Evolutionary conservation across 805 yeast genomes (phyloP), one percentile per base, ranked within the genome.

Genomic region (Saturnispora diversa): DNA sequence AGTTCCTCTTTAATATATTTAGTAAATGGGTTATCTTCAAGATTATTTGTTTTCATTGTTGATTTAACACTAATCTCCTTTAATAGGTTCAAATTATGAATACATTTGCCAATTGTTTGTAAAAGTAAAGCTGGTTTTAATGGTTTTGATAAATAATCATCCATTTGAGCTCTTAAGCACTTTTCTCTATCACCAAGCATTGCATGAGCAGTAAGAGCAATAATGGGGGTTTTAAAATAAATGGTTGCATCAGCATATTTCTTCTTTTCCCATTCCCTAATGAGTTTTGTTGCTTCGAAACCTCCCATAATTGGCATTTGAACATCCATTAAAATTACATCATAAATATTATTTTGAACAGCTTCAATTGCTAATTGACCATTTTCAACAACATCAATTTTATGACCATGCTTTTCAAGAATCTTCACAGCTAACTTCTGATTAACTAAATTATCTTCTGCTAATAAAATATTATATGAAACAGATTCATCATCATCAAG

Each of bases 281-380:
- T 85, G 59, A 77, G 76, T 35, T 80, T 84, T 1, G 95, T 84
- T 2, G 95, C 94, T 55, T 85, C 95, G 58, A 85, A 85, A 0
- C 95, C 95, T 22, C 95, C 94, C 92, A 85, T 86, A 12, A 84
- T 84, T 7, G 95, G 95, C 95, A 85, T 85, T 59, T 85, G 95
- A 33, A 85, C 94, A 64, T 85, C 95, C 95, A 85, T 85, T 50
- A 85, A 70, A 15, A 85, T 82, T 35, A 83, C 88, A 56, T 85
- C 95, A 56, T 79, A 85, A 35, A 71, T 68, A 46, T 71, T 74
- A 48, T 72, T 68, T 56, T 77, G 68, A 33, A 84, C 77, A 1
- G 87, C 88, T 44, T 84, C 84, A 49, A 75, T 72, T 1, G 95
- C 94, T 51, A 84, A 85, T 44, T 74, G 67, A 12, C 95, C 95